A percentile compares a stretch with the other conserved stretches of the same genome.
These are phyloP conservation scores for Phaeodactylum tricornutum DNA, from an alignment of 108 stramenopile species.

Conservation along the genomic window DNA sequence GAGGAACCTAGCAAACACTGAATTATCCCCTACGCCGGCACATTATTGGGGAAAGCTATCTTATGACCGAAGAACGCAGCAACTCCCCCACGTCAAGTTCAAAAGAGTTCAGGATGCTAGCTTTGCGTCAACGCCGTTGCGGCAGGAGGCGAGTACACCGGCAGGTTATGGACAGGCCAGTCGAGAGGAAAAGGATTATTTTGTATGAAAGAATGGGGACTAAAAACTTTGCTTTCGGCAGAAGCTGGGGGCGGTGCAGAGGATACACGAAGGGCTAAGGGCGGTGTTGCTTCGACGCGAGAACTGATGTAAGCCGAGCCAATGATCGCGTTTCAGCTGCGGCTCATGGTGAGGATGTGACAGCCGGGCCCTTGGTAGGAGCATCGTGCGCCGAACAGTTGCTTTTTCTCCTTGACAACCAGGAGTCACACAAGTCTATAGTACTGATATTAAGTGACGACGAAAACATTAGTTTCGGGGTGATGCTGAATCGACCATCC, in stretches of 20 bases:
- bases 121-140: too few species aligned
- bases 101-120: too few species aligned
- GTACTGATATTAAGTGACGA: conserved; percentile 54
- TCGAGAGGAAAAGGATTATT: too few species aligned
- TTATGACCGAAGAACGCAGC: too few species aligned
- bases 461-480: conserved; percentile 42
- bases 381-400: conserved; percentile 44
- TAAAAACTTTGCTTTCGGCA: conserved; percentile 42
- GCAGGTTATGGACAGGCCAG: too few species aligned
- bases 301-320: conserved; percentile 8
- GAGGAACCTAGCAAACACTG: too few species aligned
- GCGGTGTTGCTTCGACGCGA: conserved; percentile 5
- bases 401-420: conserved; percentile 63
- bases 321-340: neutral
- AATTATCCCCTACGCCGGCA: too few species aligned
- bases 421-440: conserved; percentile 68
- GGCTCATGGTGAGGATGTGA: conserved; percentile 1
- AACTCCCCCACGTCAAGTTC: too few species aligned
- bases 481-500: conserved; percentile 67
- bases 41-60: too few species aligned
- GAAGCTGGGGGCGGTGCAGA: conserved; percentile 16
- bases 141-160: too few species aligned
- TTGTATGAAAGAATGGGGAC: conserved; percentile 74
- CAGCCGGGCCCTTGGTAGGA: conserved; percentile 34
- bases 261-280: conserved; percentile 4